These are phyloP conservation scores for Phytophthora sp. DNA, from an alignment of 352 stramenopile genomes.

Conservation along the genomic window DNA sequence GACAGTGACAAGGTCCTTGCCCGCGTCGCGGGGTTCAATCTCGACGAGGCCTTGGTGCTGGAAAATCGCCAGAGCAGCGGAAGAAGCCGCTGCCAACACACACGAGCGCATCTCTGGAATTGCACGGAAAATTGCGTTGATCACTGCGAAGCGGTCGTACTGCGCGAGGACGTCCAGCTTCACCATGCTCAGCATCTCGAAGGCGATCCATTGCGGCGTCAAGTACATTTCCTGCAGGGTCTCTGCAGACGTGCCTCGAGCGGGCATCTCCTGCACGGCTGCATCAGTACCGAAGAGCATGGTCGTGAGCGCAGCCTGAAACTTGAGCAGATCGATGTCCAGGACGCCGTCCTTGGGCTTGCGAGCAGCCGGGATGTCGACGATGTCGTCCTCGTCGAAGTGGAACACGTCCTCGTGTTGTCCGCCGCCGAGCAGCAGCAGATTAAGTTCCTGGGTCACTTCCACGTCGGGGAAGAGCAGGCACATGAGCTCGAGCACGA, in stretches of 20 bases:
- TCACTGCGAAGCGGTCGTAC: conserved; percentile 66
- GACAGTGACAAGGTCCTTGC: conserved; percentile 55
- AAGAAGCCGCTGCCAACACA: conserved; percentile 43
- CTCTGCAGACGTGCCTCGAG: conserved; percentile 25
- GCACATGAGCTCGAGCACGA: conserved; percentile 83
- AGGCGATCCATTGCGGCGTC: conserved; percentile 53
- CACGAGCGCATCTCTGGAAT: conserved; percentile 37
- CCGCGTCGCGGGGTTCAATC: background rate
- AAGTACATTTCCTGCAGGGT: conserved; percentile 53
- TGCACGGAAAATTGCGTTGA: conserved; percentile 57
- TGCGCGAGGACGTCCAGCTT: conserved; percentile 65
- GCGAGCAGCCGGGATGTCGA: conserved; percentile 9
- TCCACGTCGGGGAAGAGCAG: conserved; percentile 68
- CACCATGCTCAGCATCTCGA: conserved; percentile 50
- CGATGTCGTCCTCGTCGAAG: conserved; percentile 71
- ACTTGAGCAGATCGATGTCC: conserved; percentile 69
- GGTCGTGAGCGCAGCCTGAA: conserved; percentile 56
- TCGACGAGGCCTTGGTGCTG: conserved; percentile 56
- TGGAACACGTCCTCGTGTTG: conserved; percentile 71
- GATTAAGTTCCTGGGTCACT: conserved; percentile 82
- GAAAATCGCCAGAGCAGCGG: conserved; percentile 67
- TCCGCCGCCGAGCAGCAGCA: conserved; percentile 58
- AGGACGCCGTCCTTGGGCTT: conserved; percentile 29
- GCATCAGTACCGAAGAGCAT: conserved; percentile 48
- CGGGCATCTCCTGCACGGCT: conserved; percentile 28